These are phyloP conservation scores for Solanum hybrid DNA, from an alignment of 305 asterid species.

Conservation along the genomic window DNA sequence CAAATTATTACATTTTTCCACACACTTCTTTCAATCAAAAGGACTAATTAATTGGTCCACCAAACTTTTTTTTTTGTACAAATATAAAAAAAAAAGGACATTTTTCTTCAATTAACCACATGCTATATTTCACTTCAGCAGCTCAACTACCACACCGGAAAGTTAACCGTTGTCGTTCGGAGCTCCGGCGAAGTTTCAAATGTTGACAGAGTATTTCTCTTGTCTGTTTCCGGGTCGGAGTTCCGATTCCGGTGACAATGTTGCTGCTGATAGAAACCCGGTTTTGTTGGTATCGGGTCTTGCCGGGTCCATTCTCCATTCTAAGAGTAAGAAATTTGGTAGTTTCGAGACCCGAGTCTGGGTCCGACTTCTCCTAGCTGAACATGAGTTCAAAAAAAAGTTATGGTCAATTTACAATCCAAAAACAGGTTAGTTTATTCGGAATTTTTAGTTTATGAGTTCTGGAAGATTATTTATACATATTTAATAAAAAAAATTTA, in stretches of 20 bases:
- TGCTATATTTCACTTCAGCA: neutral
- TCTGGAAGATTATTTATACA: neutral
- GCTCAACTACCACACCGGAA: neutral
- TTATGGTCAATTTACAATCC: slow-evolving; percentile 69
- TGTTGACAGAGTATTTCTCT: neutral
- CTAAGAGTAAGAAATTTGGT: slow-evolving; percentile 42
- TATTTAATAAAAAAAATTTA: too few relatives aligned
- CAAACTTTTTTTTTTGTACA: neutral
- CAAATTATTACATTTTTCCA: neutral
- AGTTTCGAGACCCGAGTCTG: slow-evolving; percentile 70
- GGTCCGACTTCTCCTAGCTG: slow-evolving; percentile 73
- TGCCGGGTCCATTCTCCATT: slow-evolving; percentile 67
- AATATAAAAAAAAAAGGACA: neutral
- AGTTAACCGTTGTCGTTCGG: neutral
- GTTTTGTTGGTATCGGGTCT: slow-evolving; percentile 62
- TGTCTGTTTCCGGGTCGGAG: slow-evolving; percentile 11
- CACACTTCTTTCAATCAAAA: neutral
- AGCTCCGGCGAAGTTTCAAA: neutral
- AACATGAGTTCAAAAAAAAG: slow-evolving; percentile 68
- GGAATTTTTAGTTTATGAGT: neutral
- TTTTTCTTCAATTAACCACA: neutral
- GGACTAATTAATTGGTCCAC: neutral
- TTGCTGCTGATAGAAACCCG: slow-evolving; percentile 60
- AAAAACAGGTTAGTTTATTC: slow-evolving; percentile 39
- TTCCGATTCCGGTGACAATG: slow-evolving; percentile 18